phyloP scores from a whole-genome alignment of 345 rosid genomes.

The Gossypium sturtianum region DNA sequence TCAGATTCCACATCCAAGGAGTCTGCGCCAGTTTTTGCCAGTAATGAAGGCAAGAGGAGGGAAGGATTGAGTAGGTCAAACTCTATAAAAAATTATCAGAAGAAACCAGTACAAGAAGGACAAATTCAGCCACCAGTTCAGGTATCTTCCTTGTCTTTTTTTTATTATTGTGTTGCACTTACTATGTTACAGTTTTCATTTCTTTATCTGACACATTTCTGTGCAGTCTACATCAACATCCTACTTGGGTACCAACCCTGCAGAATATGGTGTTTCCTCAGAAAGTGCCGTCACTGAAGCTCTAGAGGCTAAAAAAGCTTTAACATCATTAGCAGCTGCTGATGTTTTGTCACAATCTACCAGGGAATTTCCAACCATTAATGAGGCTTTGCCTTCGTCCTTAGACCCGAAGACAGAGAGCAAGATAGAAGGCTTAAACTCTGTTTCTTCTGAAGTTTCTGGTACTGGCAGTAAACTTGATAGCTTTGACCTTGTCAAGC shows the following conservation, averaged over 20 bases:
- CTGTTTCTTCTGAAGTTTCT: conserved; percentile 30
- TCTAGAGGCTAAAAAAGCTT: conserved; percentile 24
- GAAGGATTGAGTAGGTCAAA: conserved; percentile 42
- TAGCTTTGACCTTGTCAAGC: background rate
- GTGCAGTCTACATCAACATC: conserved; percentile 23
- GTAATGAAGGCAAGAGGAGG: conserved; percentile 26
- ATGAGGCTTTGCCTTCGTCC: conserved; percentile 21
- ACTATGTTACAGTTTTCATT: background rate
- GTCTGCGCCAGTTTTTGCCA: conserved; percentile 13
- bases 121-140: conserved; percentile 30
- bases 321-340: conserved; percentile 18
- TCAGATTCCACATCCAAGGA: conserved; percentile 29
- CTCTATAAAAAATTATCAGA: conserved; percentile 49
- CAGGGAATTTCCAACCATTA: conserved; percentile 21
- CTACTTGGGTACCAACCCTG: conserved; percentile 14
- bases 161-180: background rate
- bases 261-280: conserved; percentile 30
- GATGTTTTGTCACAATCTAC: conserved; percentile 22
- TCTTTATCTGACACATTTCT: conserved; percentile 26
- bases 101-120: conserved; percentile 36
- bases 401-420: conserved; percentile 27
- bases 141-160: conserved; percentile 29
- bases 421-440: conserved; percentile 24
- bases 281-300: conserved; percentile 27
- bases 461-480: conserved; percentile 13